phyloP scores from a whole-genome alignment of 768 basidiomycete genomes.

The Pulveroboletus frians region DNA sequence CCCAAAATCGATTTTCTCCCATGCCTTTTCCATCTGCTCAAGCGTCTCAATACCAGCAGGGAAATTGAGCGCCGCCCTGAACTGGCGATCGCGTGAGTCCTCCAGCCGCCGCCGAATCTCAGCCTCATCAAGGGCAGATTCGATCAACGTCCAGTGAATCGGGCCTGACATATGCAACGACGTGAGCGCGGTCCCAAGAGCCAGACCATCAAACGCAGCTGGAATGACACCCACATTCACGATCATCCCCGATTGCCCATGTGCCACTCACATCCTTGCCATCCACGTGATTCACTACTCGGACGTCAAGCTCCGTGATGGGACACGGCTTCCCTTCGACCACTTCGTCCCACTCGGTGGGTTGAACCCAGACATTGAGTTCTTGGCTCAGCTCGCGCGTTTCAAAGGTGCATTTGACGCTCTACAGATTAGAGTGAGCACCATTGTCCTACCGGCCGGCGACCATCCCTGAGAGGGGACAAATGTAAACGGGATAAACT shows the following conservation, averaged over 20 bases:
- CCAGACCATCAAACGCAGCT: no score
- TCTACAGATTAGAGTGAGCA: constrained; percentile 31
- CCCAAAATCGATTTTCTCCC: constrained; percentile 31
- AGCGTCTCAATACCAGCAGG: constrained; percentile 42
- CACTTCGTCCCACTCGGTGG: constrained; percentile 41
- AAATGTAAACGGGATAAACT: constrained; percentile 13
- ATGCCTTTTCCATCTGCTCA: constrained; percentile 28
- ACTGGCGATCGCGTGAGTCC: constrained; percentile 38
- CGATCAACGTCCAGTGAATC: constrained; percentile 51
- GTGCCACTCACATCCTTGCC: constrained; percentile 36
- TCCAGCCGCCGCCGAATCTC: constrained; percentile 36
- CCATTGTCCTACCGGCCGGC: not conserved
- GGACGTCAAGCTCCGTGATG: constrained; percentile 57
- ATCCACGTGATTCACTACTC: constrained; percentile 41
- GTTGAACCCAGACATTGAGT: constrained; percentile 67
- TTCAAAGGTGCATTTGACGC: constrained; percentile 58
- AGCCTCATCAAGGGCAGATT: constrained; percentile 28
- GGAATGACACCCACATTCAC: constrained; percentile 13
- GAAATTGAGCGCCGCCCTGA: constrained; percentile 40
- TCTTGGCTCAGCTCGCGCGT: constrained; percentile 39
- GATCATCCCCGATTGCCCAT: constrained; percentile 25
- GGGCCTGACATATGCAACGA: constrained; percentile 43
- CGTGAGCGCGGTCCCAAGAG: not conserved
- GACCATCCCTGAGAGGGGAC: not conserved
- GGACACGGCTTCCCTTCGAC: constrained; percentile 34